Base-by-base conservation (phyloP, 441 rosid genomes). In the Adansonia rubrostipa region DNA sequence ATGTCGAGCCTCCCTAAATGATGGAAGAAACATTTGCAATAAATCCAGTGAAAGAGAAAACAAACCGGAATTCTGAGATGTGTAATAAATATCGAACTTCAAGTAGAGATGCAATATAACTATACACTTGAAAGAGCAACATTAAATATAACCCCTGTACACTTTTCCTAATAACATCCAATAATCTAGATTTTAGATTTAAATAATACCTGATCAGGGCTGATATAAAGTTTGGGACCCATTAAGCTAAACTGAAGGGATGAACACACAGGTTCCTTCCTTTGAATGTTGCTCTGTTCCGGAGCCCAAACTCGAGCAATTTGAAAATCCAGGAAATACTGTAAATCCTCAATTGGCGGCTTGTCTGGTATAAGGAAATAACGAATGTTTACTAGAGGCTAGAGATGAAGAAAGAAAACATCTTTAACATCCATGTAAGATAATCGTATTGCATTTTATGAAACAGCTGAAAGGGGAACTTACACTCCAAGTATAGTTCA, bases 201-300 rank as follows among this genome's bases (percentile, higher is more conserved):
- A 47, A 70, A 58, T 4, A 70, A 54, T 85, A 92, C 96, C 94
- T 92, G 96, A 79, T 90, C 92, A 7, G 92, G 88, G 63, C 94
- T 90, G 85, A 92, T 79, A 82, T 89, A 90, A 3, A 92, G 92
- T 81, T 92, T 92, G 5, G 93, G 96, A 85, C 96, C 96, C 96
- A 92, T 92, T 81, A 92, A 87, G 87, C 96, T 92, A 83, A 90
- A 90, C 33, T 90, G 96, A 76, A 92, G 92, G 82, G 89, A 87
- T 61, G 75, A 62, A 76, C 92, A 92, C 15, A 92, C 94, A 3
- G 96, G 94, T 61, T 92, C 96, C 83, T 90, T 92, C 62, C 96
- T 83, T 76, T 87, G 96, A 80, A 90, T 86, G 79, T 80, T 90
- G 70, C 93, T 91, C 81, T 88, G 92, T 74, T 90, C 92, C 0